Conservation (phyloP, 1,284 basidiomycete species). For the Somion occarium region DNA sequence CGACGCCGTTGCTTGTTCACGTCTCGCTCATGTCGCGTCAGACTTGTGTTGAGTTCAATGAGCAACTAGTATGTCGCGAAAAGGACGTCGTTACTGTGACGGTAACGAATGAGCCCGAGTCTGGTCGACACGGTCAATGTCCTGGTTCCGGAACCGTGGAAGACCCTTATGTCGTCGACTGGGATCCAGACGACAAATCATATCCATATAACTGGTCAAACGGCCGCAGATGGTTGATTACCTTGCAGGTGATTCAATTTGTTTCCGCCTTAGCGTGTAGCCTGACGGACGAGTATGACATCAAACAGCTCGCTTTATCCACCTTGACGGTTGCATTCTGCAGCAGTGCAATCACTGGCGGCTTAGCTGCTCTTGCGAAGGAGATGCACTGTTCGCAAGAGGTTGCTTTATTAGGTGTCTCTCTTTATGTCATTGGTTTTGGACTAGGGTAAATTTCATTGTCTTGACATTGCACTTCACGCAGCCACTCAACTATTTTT, state of each 20-base stretch:
- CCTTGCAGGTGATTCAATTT: conserved; percentile 38
- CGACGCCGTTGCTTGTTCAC: not conserved
- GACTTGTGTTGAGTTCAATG: not conserved
- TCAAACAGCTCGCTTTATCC: conserved; percentile 19
- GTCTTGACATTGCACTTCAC: conserved; percentile 3
- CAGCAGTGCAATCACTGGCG: conserved; percentile 56
- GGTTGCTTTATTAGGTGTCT: conserved; percentile 56
- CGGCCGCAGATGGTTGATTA: conserved; percentile 47
- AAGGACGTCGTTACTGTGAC: not conserved
- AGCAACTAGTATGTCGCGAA: not conserved
- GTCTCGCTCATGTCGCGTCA: not conserved
- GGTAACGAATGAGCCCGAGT: not conserved
- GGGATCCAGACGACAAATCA: conserved; percentile 49
- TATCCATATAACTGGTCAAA: conserved; percentile 64
- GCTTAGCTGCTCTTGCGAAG: conserved; percentile 39
- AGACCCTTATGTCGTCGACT: conserved; percentile 54
- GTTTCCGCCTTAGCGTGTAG: not conserved
- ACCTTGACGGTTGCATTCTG: conserved; percentile 63
- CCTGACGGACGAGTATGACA: no score
- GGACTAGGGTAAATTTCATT: conserved; percentile 33
- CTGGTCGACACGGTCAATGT: conserved; percentile 17
- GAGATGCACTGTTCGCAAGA: conserved; percentile 49
- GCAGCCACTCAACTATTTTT: conserved; percentile 7
- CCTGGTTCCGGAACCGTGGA: conserved; percentile 41
- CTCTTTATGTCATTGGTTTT: conserved; percentile 52